phyloP scores from a whole-genome alignment of 1,284 basidiomycete genomes.

The Cystobasidiaceae sp. region DNA sequence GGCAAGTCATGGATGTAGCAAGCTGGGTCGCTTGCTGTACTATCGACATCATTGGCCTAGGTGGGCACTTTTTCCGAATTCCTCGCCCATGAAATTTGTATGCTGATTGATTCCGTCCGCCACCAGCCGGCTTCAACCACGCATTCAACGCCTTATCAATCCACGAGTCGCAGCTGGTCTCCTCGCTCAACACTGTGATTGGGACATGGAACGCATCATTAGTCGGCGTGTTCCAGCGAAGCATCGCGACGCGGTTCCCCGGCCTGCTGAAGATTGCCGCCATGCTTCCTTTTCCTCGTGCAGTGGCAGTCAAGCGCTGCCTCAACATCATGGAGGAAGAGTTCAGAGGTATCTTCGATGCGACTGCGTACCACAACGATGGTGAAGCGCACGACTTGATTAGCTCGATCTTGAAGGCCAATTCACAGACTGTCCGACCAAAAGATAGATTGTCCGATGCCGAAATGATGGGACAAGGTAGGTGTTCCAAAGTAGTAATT shows the following conservation, averaged over 20 bases:
- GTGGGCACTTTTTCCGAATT: not conserved
- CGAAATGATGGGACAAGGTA: conserved; percentile 69
- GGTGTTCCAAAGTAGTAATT: conserved; percentile 49
- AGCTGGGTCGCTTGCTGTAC: conserved; percentile 60
- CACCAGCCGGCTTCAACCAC: conserved; percentile 60
- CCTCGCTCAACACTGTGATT: not conserved
- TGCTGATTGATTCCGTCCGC: not conserved
- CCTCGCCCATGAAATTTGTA: not conserved
- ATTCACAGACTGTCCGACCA: not conserved
- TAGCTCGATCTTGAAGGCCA: conserved; percentile 20
- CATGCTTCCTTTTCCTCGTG: not conserved
- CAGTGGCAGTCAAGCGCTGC: not conserved
- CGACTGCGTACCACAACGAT: not conserved
- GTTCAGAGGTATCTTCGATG: conserved; percentile 1
- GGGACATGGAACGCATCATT: not conserved
- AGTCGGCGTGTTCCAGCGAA: not conserved
- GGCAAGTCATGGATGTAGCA: conserved; percentile 54
- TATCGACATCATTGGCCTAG: conserved; percentile 63
- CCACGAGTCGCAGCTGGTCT: conserved; percentile 53
- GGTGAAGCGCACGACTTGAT: conserved; percentile 23
- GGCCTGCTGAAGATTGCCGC: conserved; percentile 3
- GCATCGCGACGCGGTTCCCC: not conserved
- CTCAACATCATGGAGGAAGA: conserved; percentile 4
- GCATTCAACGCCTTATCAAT: conserved; percentile 52
- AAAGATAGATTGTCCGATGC: conserved; percentile 56